Percentiles rank a stretch among this genome's conserved stretches.
These are phyloP conservation scores for Podospora fimiseda DNA, from an alignment of 495 filamentous ascomycete species.

Conservation along the genomic window DNA sequence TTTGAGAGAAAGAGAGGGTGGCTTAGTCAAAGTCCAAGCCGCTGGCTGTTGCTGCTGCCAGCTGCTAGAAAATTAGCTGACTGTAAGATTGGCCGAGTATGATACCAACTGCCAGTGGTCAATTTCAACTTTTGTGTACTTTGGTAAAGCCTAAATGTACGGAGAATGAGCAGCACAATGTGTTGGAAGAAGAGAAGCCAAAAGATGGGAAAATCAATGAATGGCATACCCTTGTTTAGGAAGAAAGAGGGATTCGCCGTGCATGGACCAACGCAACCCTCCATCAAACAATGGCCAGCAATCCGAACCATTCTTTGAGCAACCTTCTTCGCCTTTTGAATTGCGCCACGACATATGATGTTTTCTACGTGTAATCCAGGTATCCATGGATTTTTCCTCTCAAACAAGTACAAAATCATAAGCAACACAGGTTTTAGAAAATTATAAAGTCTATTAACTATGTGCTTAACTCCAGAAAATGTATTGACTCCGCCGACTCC, in stretches of 20 bases:
- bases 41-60: background rate
- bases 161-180: too few relatives aligned
- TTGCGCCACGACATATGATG: too few relatives aligned
- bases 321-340: too few relatives aligned
- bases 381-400: background rate
- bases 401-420: background rate
- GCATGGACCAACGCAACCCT: too few relatives aligned
- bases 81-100: background rate
- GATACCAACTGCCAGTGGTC: background rate
- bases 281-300: too few relatives aligned
- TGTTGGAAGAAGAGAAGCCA: background rate
- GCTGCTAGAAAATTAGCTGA: background rate
- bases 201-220: background rate
- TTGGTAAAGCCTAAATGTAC: too few relatives aligned
- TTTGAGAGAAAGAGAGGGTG: too few relatives aligned
- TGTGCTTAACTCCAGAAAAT: conserved; percentile 4
- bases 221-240: background rate
- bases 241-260: too few relatives aligned
- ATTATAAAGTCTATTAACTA: conserved; percentile 27
- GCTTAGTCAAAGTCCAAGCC: too few relatives aligned
- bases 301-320: too few relatives aligned
- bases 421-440: background rate
- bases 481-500: background rate
- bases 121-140: background rate
- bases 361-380: too few relatives aligned